Conservation (phyloP, 306 rosid species). For the Ceratonia siliqua region DNA sequence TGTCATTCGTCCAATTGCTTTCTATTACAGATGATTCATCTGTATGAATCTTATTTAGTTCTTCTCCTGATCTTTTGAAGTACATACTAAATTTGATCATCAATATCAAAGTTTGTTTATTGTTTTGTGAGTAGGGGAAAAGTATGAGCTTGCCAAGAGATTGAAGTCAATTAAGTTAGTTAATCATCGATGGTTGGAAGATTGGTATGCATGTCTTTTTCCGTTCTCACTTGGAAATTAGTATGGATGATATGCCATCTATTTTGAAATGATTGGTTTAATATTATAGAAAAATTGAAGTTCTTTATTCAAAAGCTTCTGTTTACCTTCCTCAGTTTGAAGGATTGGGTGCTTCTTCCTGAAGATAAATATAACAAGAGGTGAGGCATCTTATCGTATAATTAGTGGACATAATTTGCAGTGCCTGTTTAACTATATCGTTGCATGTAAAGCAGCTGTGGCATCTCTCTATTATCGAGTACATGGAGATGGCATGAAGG, state of each 20-base stretch:
- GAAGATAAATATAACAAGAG: constrained; percentile 75
- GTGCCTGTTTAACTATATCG: constrained; percentile 15
- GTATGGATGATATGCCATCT: background rate
- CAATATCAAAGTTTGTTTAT: background rate
- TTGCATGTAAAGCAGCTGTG: constrained; percentile 28
- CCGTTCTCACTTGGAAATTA: constrained; percentile 2
- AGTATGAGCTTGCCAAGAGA: constrained; percentile 84
- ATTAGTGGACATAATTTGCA: constrained; percentile 1
- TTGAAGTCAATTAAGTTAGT: constrained; percentile 71
- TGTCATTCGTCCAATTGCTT: constrained; percentile 6
- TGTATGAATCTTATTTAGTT: background rate
- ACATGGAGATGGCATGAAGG: background rate
- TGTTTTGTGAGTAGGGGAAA: constrained; percentile 63
- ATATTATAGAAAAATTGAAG: background rate
- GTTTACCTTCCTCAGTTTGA: constrained; percentile 62
- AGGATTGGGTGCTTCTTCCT: constrained; percentile 74
- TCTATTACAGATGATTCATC: constrained; percentile 15
- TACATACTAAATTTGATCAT: background rate
- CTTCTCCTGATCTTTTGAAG: background rate
- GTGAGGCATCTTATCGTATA: constrained; percentile 42
- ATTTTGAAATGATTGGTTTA: constrained; percentile 24
- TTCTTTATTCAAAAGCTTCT: constrained; percentile 16
- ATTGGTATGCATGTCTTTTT: constrained; percentile 53
- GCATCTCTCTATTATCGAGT: background rate
- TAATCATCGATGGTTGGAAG: constrained; percentile 92